These are phyloP conservation scores for Sesbania bispinosa DNA, from an alignment of 306 rosid genomes.

Conservation along the genomic window DNA sequence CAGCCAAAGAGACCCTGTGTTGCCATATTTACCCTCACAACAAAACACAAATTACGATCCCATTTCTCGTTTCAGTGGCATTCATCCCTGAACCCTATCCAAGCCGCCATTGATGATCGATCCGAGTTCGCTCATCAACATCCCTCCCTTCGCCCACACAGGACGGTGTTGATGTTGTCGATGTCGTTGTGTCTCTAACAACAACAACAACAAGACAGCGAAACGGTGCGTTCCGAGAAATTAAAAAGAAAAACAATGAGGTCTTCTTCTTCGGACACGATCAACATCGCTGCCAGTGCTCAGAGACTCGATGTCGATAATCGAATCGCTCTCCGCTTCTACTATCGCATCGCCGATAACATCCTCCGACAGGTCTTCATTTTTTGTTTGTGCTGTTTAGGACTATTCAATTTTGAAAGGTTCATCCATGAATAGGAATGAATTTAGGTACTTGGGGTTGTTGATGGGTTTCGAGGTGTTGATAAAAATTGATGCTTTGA, in stretches of 20 bases:
- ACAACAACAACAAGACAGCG: constrained; percentile 2
- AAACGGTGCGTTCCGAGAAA: not conserved
- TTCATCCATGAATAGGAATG: not conserved
- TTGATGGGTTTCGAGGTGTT: not conserved
- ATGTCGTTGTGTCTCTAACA: not conserved
- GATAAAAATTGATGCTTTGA: constrained; percentile 5
- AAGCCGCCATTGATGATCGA: constrained; percentile 45
- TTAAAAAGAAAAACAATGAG: constrained; percentile 37
- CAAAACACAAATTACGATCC: constrained; percentile 31
- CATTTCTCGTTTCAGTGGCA: not conserved
- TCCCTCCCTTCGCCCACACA: not conserved
- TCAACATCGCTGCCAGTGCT: constrained; percentile 71
- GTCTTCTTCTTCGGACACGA: constrained; percentile 54
- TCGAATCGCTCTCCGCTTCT: constrained; percentile 73
- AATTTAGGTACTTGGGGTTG: not conserved
- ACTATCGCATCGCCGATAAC: constrained; percentile 82
- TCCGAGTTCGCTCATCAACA: constrained; percentile 10
- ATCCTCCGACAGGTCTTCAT: constrained; percentile 74
- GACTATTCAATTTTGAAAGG: not conserved
- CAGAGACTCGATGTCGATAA: constrained; percentile 71
- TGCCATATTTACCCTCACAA: constrained; percentile 37
- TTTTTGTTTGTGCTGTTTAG: not conserved
- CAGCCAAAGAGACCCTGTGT: not conserved
- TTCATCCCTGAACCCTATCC: constrained; percentile 16
- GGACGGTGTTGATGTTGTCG: constrained; percentile 17